Evolutionary conservation across 2,329 filamentous ascomycete species (phyloP), one percentile per base, ranked within the genome.

Genomic region (Thermoascus crustaceus): DNA sequence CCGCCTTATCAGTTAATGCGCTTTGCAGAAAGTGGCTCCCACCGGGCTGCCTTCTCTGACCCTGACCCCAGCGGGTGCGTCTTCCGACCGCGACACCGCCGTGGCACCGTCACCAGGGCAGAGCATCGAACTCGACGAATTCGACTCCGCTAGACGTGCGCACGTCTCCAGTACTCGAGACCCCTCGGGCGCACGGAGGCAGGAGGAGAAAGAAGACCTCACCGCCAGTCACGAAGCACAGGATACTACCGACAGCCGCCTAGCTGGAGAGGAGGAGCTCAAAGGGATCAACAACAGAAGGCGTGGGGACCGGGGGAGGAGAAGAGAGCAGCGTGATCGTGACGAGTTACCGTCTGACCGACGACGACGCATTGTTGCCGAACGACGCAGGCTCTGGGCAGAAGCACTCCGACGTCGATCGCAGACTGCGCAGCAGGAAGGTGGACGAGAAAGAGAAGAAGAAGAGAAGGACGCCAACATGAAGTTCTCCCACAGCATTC

Each of bases 401-500:
- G 49, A 60, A 45, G 57, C 57, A 36, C 50, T 61, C 41, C 50
- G 41, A 36, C 46, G 40, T 29, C 49, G 47, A 29, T 36, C 50
- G 27, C 43, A 42, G 11, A 37, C 26, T 37, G 38, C 39, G 30
- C 32, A 34, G n/a, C n/a, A n/a, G n/a, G n/a, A n/a, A n/a, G n/a
- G n/a, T n/a, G 32, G 35, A 44, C 27, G 19, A 38, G 3, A 43
- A 84, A 50, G n/a, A n/a, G n/a, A n/a, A n/a, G n/a, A n/a, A n/a
- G n/a, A n/a, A n/a, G n/a, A n/a, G n/a, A 71, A 80, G 50, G 75
- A 72, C 47, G 80, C 83, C 78, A 85, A 86, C 57, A 98, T 98
- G 91, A 96, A 96, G 80, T 98, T 98, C 73, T 96, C 89, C 11
- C 91, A 98, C 63, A 96, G 89, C 66, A 82, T 98, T 52, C 91